Evolutionary conservation across 306 rosid genomes (phyloP).

Genomic region (Mimosa pudica): DNA sequence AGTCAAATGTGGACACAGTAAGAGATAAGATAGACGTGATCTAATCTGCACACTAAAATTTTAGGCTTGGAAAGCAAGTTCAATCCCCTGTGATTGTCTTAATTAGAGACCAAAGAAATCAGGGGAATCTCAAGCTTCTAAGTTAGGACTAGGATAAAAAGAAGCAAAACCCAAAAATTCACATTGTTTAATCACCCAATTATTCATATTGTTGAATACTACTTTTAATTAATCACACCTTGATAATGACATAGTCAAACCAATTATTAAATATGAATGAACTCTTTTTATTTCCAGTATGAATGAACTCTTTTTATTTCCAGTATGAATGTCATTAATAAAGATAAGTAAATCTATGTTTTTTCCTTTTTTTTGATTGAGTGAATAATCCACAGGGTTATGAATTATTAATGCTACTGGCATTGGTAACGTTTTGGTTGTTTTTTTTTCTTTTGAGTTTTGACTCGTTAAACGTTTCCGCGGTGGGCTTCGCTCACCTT

Average conservation of each 20-base stretch:
- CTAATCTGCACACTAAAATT: too few relatives aligned
- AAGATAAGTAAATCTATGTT: background rate
- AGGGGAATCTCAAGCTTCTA: too few relatives aligned
- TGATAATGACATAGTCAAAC: background rate
- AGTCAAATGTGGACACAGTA: too few relatives aligned
- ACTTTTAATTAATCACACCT: background rate
- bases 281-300: background rate
- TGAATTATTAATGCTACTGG: background rate
- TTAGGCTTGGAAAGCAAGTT: too few relatives aligned
- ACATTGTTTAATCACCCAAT: too few relatives aligned
- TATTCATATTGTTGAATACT: too few relatives aligned
- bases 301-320: background rate
- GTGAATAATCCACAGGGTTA: background rate
- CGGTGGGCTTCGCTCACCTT: background rate
- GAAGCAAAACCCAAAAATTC: too few relatives aligned
- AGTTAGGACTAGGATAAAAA: too few relatives aligned
- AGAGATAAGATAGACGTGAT: too few relatives aligned
- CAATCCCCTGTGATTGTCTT: too few relatives aligned
- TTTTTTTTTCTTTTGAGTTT: background rate
- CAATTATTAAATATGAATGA: background rate
- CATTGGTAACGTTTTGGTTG: too few relatives aligned
- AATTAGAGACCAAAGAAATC: too few relatives aligned
- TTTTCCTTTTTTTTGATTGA: background rate
- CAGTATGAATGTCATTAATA: background rate
- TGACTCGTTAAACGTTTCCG: conserved; percentile 15